A percentile compares a stretch with the other conserved stretches of the same genome.
Conservation (phyloP, 2,329 filamentous ascomycete genomes). For the Alternaria viburni region DNA sequence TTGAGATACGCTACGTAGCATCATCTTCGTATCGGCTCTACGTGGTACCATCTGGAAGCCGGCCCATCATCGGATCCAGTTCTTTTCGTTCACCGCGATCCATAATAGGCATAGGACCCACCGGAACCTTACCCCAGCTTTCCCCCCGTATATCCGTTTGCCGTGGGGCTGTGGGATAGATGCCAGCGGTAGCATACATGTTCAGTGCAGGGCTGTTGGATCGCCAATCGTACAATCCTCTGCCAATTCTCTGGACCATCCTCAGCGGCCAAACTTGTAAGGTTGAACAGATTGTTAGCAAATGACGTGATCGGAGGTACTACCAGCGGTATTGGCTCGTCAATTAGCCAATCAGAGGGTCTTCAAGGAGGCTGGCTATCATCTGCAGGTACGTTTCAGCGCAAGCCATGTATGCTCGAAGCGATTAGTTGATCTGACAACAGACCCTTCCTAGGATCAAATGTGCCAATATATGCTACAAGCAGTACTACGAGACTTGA, state of each 20-base stretch:
- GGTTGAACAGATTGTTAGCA: not conserved
- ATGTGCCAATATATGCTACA: not conserved
- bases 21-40: not conserved
- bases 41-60: not conserved
- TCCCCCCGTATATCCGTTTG: not conserved
- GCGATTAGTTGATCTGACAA: not conserved
- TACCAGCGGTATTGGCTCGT: not conserved
- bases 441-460: not conserved
- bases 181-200: slow-evolving; percentile 4
- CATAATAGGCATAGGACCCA: slow-evolving; percentile 5
- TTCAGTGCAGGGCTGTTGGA: slow-evolving; percentile 3
- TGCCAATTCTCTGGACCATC: not conserved
- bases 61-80: not conserved
- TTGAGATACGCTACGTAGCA: not conserved
- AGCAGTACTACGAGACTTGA: not conserved
- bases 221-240: not conserved
- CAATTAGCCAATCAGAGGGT: not conserved
- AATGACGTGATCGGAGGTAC: not conserved
- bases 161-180: not conserved
- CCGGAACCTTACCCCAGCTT: slow-evolving; percentile 9
- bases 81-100: not conserved
- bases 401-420: not conserved
- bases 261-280: not conserved
- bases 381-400: slow-evolving; percentile 2
- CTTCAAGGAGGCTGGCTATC: not conserved